A percentile compares a stretch with the other conserved stretches of the same genome.
Conservation (phyloP, 176 grass and related monocot species). For the Paspalum vaginatum region DNA sequence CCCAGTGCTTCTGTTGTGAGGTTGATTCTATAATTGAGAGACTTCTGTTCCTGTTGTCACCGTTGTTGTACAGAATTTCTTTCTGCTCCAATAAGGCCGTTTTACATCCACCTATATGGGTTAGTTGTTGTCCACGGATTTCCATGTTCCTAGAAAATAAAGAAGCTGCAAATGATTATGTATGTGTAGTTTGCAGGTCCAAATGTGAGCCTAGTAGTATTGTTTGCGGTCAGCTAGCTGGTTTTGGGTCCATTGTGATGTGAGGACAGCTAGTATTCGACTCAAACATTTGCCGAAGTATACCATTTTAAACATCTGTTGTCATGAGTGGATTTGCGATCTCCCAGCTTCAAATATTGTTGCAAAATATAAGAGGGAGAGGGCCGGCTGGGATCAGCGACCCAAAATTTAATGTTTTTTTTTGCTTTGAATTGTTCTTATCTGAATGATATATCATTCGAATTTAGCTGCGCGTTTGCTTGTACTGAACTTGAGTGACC, state of each 20-base stretch:
- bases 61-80: conserved; percentile 33
- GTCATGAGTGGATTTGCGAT: too few relatives aligned
- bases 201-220: neutral
- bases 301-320: too few relatives aligned
- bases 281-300: too few relatives aligned
- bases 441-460: too few relatives aligned
- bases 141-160: neutral
- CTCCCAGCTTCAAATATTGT: too few relatives aligned
- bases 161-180: neutral
- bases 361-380: too few relatives aligned
- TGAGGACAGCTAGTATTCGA: too few relatives aligned
- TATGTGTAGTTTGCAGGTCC: neutral
- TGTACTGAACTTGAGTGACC: too few relatives aligned
- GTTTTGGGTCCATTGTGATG: neutral
- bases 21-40: conserved; percentile 29
- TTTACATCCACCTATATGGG: neutral
- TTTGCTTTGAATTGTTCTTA: too few relatives aligned
- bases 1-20: conserved; percentile 12
- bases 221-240: neutral
- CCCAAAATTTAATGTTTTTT: too few relatives aligned
- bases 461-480: too few relatives aligned
- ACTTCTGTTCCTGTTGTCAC: neutral
- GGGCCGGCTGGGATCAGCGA: too few relatives aligned
- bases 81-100: conserved; percentile 23
- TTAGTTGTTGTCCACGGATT: neutral